Evolutionary conservation across 2,329 filamentous ascomycete genomes (phyloP).

Genomic region (Fusarium armeniacum): DNA sequence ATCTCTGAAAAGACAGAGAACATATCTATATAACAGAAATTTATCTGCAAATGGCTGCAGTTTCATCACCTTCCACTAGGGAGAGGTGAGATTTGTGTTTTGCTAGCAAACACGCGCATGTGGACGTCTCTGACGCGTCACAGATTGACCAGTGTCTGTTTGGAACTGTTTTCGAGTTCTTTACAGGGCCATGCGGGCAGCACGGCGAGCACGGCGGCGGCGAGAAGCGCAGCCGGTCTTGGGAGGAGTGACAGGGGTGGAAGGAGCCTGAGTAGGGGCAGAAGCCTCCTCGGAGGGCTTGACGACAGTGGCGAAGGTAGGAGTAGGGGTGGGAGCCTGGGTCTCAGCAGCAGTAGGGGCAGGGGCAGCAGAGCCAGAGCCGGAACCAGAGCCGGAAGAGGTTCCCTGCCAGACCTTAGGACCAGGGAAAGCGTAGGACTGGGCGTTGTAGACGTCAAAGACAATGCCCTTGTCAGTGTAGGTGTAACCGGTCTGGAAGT

Average conservation of each 20-base stretch:
- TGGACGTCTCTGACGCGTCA: conserved; percentile 33
- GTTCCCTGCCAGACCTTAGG: conserved; percentile 51
- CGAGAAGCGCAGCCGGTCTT: conserved; percentile 45
- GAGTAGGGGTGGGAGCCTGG: conserved; percentile 35
- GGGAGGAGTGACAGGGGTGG: conserved; percentile 26
- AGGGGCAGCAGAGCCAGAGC: conserved; percentile 20
- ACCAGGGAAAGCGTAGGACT: conserved; percentile 55
- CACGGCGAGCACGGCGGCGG: conserved; percentile 45
- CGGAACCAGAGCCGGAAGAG: conserved; percentile 31
- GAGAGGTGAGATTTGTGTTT: conserved; percentile 25
- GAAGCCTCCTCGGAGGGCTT: conserved; percentile 31
- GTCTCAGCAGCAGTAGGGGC: conserved; percentile 25
- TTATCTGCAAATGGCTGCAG: conserved; percentile 39
- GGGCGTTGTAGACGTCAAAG: conserved; percentile 68
- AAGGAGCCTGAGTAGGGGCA: conserved; percentile 28
- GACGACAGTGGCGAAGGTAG: conserved; percentile 46
- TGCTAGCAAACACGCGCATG: conserved; percentile 14
- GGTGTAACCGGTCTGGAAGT: conserved; percentile 69
- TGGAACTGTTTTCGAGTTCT: conserved; percentile 29
- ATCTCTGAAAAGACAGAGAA: conserved; percentile 38
- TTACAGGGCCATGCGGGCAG: conserved; percentile 43
- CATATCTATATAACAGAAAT: conserved; percentile 51
- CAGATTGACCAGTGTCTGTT: not conserved
- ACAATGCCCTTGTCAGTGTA: conserved; percentile 69
- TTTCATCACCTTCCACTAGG: conserved; percentile 38